Evolutionary conservation across 495 filamentous ascomycete species (phyloP).

Genomic region (Penicillium coprophilum): DNA sequence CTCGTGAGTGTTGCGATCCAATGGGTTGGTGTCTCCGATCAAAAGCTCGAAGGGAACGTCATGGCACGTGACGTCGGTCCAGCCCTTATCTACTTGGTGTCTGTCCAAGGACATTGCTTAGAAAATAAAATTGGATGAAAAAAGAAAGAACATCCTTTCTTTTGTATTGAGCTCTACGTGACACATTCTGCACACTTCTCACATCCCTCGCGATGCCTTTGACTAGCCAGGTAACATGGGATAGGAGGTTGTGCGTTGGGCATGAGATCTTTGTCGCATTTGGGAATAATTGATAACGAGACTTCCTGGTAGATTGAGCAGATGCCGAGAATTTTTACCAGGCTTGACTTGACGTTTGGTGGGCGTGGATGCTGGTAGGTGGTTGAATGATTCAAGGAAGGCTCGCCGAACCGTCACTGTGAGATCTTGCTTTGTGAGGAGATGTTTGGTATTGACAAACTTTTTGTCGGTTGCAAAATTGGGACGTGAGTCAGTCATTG

Average conservation of each 20-base stretch:
- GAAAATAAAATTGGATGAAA: not conserved
- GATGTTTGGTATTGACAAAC: not conserved
- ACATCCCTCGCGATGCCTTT: not conserved
- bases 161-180: not conserved
- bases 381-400: not conserved
- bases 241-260: not conserved
- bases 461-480: not conserved
- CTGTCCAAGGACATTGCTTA: not conserved
- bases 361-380: not conserved
- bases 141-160: not conserved
- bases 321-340: not conserved
- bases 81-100: not conserved
- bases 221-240: not conserved
- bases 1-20: conserved; percentile 5
- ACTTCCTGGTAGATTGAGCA: not conserved
- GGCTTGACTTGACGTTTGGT: not conserved
- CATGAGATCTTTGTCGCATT: conserved; percentile 5
- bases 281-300: not conserved
- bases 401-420: not conserved
- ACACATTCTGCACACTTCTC: not conserved
- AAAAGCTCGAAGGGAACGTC: conserved; percentile 21
- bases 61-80: conserved; percentile 24
- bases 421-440: not conserved
- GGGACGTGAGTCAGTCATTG: not conserved
- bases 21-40: conserved; percentile 3